Percentiles rank a stretch among this genome's conserved stretches.
Conservation (phyloP, 2,329 filamentous ascomycete species). For the Colletotrichum phormii region DNA sequence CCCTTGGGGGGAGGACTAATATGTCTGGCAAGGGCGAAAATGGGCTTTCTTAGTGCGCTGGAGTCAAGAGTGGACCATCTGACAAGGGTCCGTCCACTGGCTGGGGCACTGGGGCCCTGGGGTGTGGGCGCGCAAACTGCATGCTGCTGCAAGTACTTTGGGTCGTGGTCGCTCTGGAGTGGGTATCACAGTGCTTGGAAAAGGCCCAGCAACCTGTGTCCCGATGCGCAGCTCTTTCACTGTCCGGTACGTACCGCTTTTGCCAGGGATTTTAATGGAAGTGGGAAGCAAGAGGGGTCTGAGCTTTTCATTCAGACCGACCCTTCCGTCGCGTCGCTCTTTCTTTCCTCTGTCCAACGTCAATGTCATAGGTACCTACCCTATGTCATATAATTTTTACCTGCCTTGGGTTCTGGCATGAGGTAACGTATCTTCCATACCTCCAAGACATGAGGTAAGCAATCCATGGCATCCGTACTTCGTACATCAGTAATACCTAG, state of each 20-base stretch:
- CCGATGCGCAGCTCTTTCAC: conserved; percentile 6
- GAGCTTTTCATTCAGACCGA: conserved; percentile 29
- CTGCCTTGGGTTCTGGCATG: too few relatives aligned
- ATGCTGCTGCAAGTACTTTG: conserved; percentile 16
- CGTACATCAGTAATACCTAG: not conserved
- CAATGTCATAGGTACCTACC: not conserved
- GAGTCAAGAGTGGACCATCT: conserved; percentile 14
- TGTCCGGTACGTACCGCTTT: conserved; percentile 22
- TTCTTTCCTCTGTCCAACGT: not conserved
- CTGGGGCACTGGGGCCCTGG: not conserved
- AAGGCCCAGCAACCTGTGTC: not conserved
- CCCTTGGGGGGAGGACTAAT: not conserved
- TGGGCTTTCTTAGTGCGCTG: conserved; percentile 3
- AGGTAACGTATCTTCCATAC: too few relatives aligned
- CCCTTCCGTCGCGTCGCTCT: conserved; percentile 18
- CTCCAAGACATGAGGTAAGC: not conserved
- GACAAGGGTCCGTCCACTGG: conserved; percentile 32
- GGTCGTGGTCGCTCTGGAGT: conserved; percentile 1
- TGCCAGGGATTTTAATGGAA: conserved; percentile 32
- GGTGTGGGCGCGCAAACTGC: conserved; percentile 25
- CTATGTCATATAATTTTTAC: too few relatives aligned
- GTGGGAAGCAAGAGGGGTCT: conserved; percentile 10
- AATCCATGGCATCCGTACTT: not conserved
- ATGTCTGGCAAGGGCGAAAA: conserved; percentile 13
- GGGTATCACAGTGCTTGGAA: conserved; percentile 22